phyloP scores from a whole-genome alignment of 306 rosid genomes.

The Sechiopsis laciniata region DNA sequence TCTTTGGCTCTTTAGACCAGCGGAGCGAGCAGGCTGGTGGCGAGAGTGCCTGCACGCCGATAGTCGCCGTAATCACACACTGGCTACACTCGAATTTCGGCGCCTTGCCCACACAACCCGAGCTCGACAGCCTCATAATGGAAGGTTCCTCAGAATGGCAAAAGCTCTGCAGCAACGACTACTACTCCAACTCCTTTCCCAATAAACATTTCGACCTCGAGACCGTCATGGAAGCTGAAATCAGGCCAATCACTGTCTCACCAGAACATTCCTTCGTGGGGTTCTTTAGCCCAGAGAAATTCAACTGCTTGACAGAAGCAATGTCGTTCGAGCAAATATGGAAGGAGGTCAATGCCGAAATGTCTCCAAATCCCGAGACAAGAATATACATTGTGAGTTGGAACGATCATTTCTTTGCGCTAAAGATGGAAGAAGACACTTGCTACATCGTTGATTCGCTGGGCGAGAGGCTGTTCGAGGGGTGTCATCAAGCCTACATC shows the following conservation, averaged over 20 bases:
- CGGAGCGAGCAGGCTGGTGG: conserved; percentile 56
- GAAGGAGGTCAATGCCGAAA: conserved; percentile 37
- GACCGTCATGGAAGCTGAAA: conserved; percentile 53
- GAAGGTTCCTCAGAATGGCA: conserved; percentile 69
- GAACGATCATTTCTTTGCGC: conserved; percentile 82
- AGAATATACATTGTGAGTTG: conserved; percentile 72
- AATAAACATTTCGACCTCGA: conserved; percentile 75
- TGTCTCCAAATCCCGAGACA: conserved; percentile 20
- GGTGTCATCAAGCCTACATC: conserved; percentile 54
- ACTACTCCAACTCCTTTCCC: conserved; percentile 41
- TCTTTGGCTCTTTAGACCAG: conserved; percentile 71
- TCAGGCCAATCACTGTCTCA: conserved; percentile 40
- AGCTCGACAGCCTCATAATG: conserved; percentile 54
- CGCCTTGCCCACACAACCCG: conserved; percentile 41
- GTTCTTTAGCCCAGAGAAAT: conserved; percentile 71
- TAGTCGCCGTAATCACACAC: conserved; percentile 62
- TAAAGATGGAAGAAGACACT: conserved; percentile 55
- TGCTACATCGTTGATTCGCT: conserved; percentile 62
- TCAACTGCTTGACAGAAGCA: conserved; percentile 53
- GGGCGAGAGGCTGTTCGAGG: conserved; percentile 66
- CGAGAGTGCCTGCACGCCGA: conserved; percentile 65
- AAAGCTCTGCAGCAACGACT: conserved; percentile 40
- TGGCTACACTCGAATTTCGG: conserved; percentile 58
- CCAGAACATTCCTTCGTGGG: conserved; percentile 54
- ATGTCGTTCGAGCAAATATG: conserved; percentile 73